These are phyloP conservation scores for Micromonas commoda DNA, from an alignment of 139 green algal genomes.

Conservation along the genomic window DNA sequence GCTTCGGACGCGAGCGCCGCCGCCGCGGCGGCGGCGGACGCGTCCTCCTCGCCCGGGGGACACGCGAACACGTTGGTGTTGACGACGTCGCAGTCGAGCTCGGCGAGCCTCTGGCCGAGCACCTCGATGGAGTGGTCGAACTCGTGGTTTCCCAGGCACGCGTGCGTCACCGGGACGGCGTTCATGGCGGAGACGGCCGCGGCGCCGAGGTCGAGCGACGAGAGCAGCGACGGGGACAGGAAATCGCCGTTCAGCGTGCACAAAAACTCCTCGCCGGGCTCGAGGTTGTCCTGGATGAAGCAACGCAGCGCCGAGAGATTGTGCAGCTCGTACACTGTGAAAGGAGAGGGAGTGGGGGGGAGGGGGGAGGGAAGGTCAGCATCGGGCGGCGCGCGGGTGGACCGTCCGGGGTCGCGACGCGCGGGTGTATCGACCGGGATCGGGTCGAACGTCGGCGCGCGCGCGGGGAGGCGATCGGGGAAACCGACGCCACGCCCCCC, in stretches of 20 bases:
- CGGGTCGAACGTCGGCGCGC: too few relatives aligned
- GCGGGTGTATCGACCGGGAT: too few relatives aligned
- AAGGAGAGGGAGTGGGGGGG: too few relatives aligned
- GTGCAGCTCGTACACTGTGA: conserved; percentile 20
- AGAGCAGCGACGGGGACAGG: conserved; percentile 11
- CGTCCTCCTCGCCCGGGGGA: background rate
- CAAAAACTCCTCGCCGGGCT: background rate
- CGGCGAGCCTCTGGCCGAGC: background rate
- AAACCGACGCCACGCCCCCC: too few relatives aligned
- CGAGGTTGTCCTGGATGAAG: background rate
- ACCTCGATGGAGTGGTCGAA: conserved; percentile 5
- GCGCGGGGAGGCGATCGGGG: too few relatives aligned
- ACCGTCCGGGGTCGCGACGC: background rate
- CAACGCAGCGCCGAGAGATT: background rate
- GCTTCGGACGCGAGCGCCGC: too few relatives aligned
- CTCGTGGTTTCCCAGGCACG: conserved; percentile 28
- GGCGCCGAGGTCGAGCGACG: conserved; percentile 1
- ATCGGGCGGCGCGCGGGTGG: too few relatives aligned
- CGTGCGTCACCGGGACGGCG: background rate
- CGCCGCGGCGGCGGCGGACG: background rate
- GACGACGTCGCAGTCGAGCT: background rate
- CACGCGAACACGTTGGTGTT: conserved; percentile 21
- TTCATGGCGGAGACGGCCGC: conserved; percentile 19
- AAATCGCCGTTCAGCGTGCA: conserved; percentile 14
- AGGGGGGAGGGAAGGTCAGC: background rate